Evolutionary conservation across 768 basidiomycete species (phyloP).

Genomic region (Boletales sp.): DNA sequence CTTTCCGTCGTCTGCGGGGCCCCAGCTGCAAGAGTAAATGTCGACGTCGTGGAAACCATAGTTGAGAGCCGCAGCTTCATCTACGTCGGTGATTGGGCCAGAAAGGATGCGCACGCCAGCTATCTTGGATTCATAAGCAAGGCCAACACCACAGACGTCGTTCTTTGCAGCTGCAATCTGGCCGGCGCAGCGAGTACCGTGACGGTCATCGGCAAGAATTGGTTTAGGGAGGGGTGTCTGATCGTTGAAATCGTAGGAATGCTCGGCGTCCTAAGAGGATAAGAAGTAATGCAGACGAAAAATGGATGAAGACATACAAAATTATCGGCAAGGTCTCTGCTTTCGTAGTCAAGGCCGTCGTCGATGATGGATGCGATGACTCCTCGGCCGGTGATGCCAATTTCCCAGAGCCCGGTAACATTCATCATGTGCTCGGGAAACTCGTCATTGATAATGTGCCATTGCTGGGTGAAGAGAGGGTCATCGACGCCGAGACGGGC

Average conservation of each 20-base stretch:
- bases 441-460: slow-evolving; percentile 92
- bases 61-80: slow-evolving; percentile 94
- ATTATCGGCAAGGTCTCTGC: slow-evolving; percentile 82
- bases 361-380: slow-evolving; percentile 88
- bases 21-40: slow-evolving; percentile 96
- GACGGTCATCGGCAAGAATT: slow-evolving; percentile 85
- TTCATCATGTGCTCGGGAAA: slow-evolving; percentile 86
- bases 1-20: slow-evolving; percentile 90
- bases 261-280: slow-evolving; percentile 64
- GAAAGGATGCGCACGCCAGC: slow-evolving; percentile 95
- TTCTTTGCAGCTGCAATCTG: slow-evolving; percentile 94
- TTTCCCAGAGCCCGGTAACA: slow-evolving; percentile 87
- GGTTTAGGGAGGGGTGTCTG: slow-evolving; percentile 86
- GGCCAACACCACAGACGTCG: slow-evolving; percentile 89
- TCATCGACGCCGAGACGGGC: slow-evolving; percentile 68
- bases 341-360: slow-evolving; percentile 90
- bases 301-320: slow-evolving; percentile 61
- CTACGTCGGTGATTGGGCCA: slow-evolving; percentile 89
- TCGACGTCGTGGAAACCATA: slow-evolving; percentile 89
- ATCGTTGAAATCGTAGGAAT: slow-evolving; percentile 97
- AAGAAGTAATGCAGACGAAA: neutral
- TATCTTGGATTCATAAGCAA: slow-evolving; percentile 88
- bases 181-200: slow-evolving; percentile 97
- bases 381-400: slow-evolving; percentile 84
- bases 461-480: slow-evolving; percentile 81